Conservation (phyloP, 371 early-diverging fungal species). For the Mortierella sp. region DNA sequence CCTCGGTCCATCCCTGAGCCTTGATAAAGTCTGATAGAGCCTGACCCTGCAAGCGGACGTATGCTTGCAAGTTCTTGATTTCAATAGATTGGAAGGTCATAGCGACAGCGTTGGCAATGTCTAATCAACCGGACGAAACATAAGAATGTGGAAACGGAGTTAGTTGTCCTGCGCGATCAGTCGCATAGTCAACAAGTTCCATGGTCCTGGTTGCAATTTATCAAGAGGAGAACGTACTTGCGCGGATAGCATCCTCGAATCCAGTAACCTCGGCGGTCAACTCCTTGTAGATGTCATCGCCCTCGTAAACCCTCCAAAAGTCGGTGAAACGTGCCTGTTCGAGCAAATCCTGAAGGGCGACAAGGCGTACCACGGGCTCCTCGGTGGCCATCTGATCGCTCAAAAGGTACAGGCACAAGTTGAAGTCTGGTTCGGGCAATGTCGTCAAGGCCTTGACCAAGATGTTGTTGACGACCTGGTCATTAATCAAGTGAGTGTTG, state of each 20-base stretch:
- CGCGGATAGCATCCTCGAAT: constrained; percentile 81
- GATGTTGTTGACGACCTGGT: constrained; percentile 76
- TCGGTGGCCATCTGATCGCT: constrained; percentile 78
- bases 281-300: constrained; percentile 64
- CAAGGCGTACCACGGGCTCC: constrained; percentile 70
- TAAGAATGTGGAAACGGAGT: not conserved
- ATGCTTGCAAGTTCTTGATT: constrained; percentile 62
- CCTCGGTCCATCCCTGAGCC: constrained; percentile 75
- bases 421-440: constrained; percentile 89
- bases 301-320: constrained; percentile 79
- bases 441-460: constrained; percentile 86
- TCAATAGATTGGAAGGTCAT: constrained; percentile 86
- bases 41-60: constrained; percentile 76
- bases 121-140: constrained; percentile 5
- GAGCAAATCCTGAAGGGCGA: constrained; percentile 80
- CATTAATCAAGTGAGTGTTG: constrained; percentile 82
- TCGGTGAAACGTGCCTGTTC: constrained; percentile 81
- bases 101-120: constrained; percentile 75
- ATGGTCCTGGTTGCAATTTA: not conserved
- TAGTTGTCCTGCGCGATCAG: not conserved
- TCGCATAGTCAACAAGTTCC: not conserved
- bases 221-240: constrained; percentile 26
- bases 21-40: constrained; percentile 71
- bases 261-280: constrained; percentile 73
- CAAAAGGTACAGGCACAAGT: constrained; percentile 86